Evolutionary conservation across 1,284 basidiomycete species (phyloP), one percentile per base, ranked within the genome.

Genomic region (Leccinum laetum): DNA sequence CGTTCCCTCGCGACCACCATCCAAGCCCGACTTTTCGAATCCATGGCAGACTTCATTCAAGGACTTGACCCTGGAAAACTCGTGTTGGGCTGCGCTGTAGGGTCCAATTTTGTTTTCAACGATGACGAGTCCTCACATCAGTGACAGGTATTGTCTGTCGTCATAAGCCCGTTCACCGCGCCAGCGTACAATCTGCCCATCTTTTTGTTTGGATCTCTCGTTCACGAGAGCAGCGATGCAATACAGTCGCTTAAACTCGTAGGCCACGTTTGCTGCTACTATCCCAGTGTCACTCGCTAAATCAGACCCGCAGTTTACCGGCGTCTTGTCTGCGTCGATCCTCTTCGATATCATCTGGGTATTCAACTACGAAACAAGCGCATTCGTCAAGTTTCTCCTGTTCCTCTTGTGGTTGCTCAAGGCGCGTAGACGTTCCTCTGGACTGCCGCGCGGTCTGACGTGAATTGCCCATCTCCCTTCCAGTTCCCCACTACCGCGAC

Each of bases 341-440:
- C 26, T 92, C 29, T 86, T 86, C 67, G 92, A 94, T 73, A 78
- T 93, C 63, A 76, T 92, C n/a, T 93, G 88, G 87, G 80, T 91
- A 80, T 73, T 82, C 53, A 82, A 72, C 57, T 81, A 90, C 70
- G 73, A 80, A 0, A 88, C 90, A 70, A 78, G 78, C 68, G 83
- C 82, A 64, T 81, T 92, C 68, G 77, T 86, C 68, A 86, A 78
- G 69, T 72, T 90, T 52, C 62, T 92, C 29, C 83, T 83, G 7
- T 72, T 92, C 52, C 63, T 90, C n/a, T 78, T 91, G 14, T 77
- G 90, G 24, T 65, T 92, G 9, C 76, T 92, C 52, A 93, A 94
- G 83, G 91, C 86, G 56, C 64, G 78, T 74, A 18, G n/a, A 18
- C 44, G 44, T 46, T 46, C 44, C 44, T 46, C 44, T 46, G 18